Evolutionary conservation across 331 rosid genomes (phyloP).

Genomic region (Arachis monticola): DNA sequence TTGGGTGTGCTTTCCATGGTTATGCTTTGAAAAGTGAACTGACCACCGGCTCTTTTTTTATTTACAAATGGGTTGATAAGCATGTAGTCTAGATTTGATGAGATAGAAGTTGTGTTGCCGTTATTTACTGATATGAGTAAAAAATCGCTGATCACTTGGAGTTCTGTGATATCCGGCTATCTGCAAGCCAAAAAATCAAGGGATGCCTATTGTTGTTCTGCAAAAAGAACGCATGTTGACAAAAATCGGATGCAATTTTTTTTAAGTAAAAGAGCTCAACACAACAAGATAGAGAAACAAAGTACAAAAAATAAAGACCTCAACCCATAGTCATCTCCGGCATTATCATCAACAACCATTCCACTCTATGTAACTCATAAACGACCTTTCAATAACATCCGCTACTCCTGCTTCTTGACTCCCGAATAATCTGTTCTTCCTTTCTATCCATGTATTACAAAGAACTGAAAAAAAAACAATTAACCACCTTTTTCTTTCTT

Average conservation of each 20-base stretch:
- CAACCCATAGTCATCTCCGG: too few species aligned
- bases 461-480: too few species aligned
- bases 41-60: neutral
- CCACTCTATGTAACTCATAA: too few species aligned
- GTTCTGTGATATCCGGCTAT: slow-evolving; percentile 77
- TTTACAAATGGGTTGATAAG: slow-evolving; percentile 66
- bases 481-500: too few species aligned
- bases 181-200: slow-evolving; percentile 72
- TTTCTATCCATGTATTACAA: too few species aligned
- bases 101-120: slow-evolving; percentile 52
- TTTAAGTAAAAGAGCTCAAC: slow-evolving; percentile 4
- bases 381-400: too few species aligned
- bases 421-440: too few species aligned
- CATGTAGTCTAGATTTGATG: slow-evolving; percentile 75
- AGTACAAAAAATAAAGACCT: too few species aligned
- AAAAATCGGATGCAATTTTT: slow-evolving; percentile 65
- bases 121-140: slow-evolving; percentile 55
- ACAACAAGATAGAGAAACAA: too few species aligned
- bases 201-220: slow-evolving; percentile 65
- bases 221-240: slow-evolving; percentile 62
- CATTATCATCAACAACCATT: too few species aligned
- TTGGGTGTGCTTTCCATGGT: slow-evolving; percentile 70
- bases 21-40: slow-evolving; percentile 67
- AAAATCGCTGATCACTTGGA: slow-evolving; percentile 68
- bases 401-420: too few species aligned